Conservation (phyloP, 345 rosid genomes). For the Erysimum cheiranthoides region DNA sequence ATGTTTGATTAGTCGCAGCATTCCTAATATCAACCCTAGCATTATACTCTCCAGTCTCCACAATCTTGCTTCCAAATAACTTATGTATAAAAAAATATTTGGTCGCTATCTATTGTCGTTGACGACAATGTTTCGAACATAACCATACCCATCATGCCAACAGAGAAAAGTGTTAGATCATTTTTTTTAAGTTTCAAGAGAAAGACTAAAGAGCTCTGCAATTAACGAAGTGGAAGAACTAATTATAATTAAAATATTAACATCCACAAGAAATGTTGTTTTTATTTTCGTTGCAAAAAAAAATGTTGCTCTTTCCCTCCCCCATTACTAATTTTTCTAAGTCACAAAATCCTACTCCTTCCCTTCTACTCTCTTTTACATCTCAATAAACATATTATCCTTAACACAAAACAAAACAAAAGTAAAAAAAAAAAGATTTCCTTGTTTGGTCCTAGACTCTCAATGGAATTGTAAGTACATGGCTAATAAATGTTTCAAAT, state of each 20-base stretch:
- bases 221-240: background rate
- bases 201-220: background rate
- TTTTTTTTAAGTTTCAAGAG: background rate
- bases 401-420: background rate
- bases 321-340: background rate
- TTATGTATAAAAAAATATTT: no score
- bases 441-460: slow-evolving; percentile 19
- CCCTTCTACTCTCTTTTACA: slow-evolving; percentile 8
- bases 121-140: background rate
- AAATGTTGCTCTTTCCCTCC: background rate
- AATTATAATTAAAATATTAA: background rate
- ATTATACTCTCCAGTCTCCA: no score
- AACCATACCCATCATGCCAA: background rate
- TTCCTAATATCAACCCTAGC: no score
- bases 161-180: background rate
- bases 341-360: background rate
- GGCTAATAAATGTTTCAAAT: background rate
- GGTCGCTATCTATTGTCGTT: no score
- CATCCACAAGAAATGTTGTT: background rate
- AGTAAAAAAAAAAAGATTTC: background rate
- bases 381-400: slow-evolving; percentile 11
- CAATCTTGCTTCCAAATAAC: no score
- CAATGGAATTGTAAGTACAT: slow-evolving; percentile 13
- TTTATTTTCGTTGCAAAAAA: background rate
- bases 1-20: no score